Conservation (phyloP, 2,329 filamentous ascomycete species). For the Teratosphaeria zuluensis region DNA sequence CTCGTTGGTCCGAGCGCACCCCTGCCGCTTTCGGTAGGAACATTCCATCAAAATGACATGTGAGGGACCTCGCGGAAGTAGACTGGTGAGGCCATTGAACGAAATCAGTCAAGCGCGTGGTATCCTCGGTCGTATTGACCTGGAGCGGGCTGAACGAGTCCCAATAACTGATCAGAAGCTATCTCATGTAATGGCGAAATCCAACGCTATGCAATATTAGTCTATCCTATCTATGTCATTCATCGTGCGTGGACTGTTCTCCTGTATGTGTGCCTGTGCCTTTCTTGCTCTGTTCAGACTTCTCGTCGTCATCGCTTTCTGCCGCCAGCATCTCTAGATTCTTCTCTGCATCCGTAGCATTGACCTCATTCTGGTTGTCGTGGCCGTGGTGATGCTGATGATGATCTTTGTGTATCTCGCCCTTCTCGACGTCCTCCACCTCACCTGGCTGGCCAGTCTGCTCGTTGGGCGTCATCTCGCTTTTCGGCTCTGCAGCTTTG, state of each 20-base stretch:
- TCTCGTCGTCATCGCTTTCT: slow-evolving; percentile 11
- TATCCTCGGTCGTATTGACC: too few relatives aligned
- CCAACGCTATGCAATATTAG: not conserved
- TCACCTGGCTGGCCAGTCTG: slow-evolving; percentile 12
- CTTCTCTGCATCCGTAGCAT: slow-evolving; percentile 18
- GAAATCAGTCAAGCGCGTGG: too few relatives aligned
- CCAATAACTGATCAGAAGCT: too few relatives aligned
- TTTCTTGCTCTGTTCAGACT: not conserved
- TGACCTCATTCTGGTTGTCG: slow-evolving; percentile 17
- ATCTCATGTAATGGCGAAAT: not conserved
- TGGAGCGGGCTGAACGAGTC: too few relatives aligned
- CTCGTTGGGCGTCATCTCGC: slow-evolving; percentile 11
- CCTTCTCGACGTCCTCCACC: slow-evolving; percentile 25
- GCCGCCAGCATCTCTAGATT: slow-evolving; percentile 19
- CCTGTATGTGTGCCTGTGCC: slow-evolving; percentile 3
- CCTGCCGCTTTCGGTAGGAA: not conserved
- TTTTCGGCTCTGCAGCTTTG: slow-evolving; percentile 18
- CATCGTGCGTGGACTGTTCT: not conserved
- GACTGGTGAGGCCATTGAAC: too few relatives aligned
- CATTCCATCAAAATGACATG: not conserved
- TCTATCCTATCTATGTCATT: not conserved
- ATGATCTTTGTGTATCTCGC: slow-evolving; percentile 6
- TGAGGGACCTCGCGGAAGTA: too few relatives aligned
- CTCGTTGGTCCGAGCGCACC: not conserved
- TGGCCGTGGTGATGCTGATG: slow-evolving; percentile 13